These are phyloP conservation scores for Pneumocystis wakefieldiae DNA, from an alignment of 1,139 yeast species.

Conservation along the genomic window DNA sequence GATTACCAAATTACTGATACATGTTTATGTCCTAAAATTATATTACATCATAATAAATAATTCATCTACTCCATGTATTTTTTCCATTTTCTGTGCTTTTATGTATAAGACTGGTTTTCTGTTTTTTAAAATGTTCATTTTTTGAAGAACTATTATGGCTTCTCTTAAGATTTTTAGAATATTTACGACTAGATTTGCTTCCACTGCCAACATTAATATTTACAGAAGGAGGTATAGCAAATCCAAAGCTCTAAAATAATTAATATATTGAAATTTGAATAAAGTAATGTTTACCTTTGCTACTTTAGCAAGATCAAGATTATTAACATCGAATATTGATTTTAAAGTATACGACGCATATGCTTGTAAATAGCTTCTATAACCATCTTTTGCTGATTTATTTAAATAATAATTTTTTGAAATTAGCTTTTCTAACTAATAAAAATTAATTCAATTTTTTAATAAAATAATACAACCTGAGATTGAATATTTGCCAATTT, in stretches of 20 bases:
- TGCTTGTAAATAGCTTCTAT: conserved; percentile 89
- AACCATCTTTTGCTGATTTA: conserved; percentile 94
- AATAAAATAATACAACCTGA: conserved; percentile 27
- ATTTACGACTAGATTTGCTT: neutral
- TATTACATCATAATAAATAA: neutral
- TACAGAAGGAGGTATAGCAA: conserved; percentile 83
- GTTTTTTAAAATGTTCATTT: neutral
- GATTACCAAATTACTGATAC: neutral
- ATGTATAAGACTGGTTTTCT: neutral
- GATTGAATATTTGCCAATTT: conserved; percentile 93
- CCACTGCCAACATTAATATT: conserved; percentile 68
- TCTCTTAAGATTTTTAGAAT: neutral
- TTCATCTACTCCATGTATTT: neutral
- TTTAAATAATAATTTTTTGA: conserved; percentile 87
- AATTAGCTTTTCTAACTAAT: conserved; percentile 59
- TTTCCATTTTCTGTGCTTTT: neutral
- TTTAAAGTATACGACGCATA: conserved; percentile 92
- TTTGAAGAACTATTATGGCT: neutral
- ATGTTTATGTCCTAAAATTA: neutral
- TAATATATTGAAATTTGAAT: neutral
- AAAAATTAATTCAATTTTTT: neutral
- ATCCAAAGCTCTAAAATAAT: conserved; percentile 42
- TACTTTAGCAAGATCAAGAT: conserved; percentile 81
- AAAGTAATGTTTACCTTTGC: conserved; percentile 43
- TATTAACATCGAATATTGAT: conserved; percentile 90